Evolutionary conservation across 257 asterid species (phyloP).

Genomic region (Coffea canephora): DNA sequence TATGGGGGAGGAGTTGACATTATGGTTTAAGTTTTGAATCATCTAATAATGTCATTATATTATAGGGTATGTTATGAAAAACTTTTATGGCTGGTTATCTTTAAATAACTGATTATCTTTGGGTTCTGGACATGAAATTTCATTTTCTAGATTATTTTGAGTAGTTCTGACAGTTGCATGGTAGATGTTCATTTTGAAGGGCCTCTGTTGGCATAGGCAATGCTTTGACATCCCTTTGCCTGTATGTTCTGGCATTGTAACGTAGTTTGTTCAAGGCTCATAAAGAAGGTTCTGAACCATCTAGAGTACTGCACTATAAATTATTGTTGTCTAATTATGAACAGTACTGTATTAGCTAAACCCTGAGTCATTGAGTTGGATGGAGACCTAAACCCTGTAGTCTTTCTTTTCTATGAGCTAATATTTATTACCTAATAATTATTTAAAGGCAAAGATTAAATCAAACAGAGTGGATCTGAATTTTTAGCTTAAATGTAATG

Average conservation of each 20-base stretch:
- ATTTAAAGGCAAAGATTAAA: not conserved
- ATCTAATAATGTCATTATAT: not conserved
- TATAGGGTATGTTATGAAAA: not conserved
- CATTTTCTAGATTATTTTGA: not conserved
- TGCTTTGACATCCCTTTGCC: not conserved
- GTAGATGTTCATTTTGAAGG: not conserved
- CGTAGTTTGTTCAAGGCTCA: not conserved
- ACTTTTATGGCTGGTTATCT: not conserved
- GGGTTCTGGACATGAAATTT: not conserved
- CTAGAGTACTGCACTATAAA: not conserved
- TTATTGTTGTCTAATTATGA: not conserved
- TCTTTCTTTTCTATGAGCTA: not conserved
- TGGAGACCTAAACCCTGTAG: not conserved
- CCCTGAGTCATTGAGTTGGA: not conserved
- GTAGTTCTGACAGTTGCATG: not conserved
- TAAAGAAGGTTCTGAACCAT: not conserved
- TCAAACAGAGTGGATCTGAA: not conserved
- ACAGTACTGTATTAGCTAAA: not conserved
- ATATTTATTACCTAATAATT: not conserved
- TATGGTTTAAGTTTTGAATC: not conserved
- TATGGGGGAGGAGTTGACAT: no score
- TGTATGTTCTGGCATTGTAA: not conserved
- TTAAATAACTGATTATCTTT: not conserved
- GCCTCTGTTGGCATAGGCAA: not conserved
- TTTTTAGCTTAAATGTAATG: not conserved